Percentiles rank a stretch among this genome's conserved stretches.
These are phyloP conservation scores for Orobanche coerulescens DNA, from an alignment of 257 asterid genomes.

Conservation along the genomic window DNA sequence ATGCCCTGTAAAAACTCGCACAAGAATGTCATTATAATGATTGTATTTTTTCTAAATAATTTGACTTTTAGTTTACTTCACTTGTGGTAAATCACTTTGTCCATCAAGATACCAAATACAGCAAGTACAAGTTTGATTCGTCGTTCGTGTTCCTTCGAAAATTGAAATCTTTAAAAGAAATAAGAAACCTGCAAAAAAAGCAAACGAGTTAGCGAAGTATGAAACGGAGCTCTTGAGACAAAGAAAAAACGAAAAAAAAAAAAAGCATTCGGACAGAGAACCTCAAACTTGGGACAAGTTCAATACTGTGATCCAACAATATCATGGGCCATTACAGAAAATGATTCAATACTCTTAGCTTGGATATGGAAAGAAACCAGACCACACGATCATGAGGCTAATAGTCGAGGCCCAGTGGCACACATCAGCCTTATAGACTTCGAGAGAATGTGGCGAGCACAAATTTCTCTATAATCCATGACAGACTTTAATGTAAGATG, in stretches of 20 bases:
- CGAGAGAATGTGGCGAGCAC: too few relatives aligned
- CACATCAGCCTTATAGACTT: too few relatives aligned
- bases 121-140: conserved; percentile 15
- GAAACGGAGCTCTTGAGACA: background rate
- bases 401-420: too few relatives aligned
- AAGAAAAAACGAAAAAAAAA: background rate
- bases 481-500: background rate
- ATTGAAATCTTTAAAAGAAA: background rate
- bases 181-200: conserved; percentile 15
- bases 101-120: conserved; percentile 10
- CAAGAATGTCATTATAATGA: conserved; percentile 12
- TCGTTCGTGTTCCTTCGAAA: background rate
- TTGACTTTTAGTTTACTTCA: conserved; percentile 7
- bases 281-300: too few relatives aligned
- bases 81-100: background rate
- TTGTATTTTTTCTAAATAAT: background rate
- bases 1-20: conserved; percentile 1
- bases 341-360: too few relatives aligned
- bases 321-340: background rate
- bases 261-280: too few relatives aligned
- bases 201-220: too few relatives aligned
- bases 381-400: background rate
- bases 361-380: background rate
- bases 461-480: too few relatives aligned
- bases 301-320: background rate